Evolutionary conservation across 1,139 yeast species (phyloP).

Genomic region (Pichia sp.): DNA sequence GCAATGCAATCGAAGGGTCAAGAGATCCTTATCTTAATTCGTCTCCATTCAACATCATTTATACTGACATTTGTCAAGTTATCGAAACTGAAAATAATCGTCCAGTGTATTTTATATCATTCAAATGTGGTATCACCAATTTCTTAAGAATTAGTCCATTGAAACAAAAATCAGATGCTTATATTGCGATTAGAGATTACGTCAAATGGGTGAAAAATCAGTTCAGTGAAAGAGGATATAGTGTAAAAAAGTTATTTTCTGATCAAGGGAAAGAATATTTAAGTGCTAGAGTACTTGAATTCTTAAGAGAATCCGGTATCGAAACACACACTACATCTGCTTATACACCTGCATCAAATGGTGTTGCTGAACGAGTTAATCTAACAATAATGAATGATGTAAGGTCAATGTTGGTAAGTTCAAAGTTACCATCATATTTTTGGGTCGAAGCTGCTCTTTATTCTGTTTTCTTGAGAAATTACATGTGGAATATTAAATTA

Average conservation of each 20-base stretch:
- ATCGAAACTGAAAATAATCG: not conserved
- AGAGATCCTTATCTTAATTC: not conserved
- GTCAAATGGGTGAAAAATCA: not conserved
- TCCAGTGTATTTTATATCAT: not conserved
- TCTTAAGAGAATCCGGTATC: not conserved
- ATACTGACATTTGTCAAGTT: not conserved
- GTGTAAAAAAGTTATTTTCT: not conserved
- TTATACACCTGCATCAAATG: conserved; percentile 6
- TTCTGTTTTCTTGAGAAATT: not conserved
- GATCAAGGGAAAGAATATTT: not conserved
- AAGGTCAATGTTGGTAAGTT: not conserved
- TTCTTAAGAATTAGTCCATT: not conserved
- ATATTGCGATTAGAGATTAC: not conserved
- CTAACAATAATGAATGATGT: conserved; percentile 3
- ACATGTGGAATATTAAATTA: not conserved
- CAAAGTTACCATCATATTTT: not conserved
- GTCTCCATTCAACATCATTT: not conserved
- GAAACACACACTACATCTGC: not conserved
- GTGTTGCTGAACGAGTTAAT: conserved; percentile 4
- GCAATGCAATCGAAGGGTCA: not conserved
- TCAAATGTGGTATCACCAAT: not conserved
- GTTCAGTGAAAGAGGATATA: not conserved
- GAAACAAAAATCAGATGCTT: not conserved
- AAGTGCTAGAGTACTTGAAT: not conserved
- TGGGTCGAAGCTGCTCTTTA: conserved; percentile 2